A percentile compares a stretch with the other conserved stretches of the same genome.
phyloP scores from a whole-genome alignment of 768 basidiomycete species.

The Galerina sulciceps region DNA sequence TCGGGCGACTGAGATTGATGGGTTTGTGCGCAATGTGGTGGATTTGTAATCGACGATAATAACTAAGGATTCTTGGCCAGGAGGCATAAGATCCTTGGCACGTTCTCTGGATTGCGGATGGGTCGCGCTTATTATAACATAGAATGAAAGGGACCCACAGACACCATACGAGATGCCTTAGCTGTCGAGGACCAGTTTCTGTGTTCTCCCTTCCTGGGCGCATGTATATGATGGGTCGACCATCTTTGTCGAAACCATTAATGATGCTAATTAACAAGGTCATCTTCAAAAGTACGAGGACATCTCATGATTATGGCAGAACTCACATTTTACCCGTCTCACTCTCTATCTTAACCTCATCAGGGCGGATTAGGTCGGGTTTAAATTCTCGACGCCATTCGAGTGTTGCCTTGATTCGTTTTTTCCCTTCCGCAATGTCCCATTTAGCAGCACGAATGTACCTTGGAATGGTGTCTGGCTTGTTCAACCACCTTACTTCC shows the following conservation, averaged over 20 bases:
- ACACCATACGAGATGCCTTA: slow-evolving; percentile 86
- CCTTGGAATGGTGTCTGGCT: slow-evolving; percentile 67
- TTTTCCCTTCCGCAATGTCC: slow-evolving; percentile 77
- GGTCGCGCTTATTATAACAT: background rate
- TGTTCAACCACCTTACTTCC: slow-evolving; percentile 79
- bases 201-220: slow-evolving; percentile 89
- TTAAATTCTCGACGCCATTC: slow-evolving; percentile 88
- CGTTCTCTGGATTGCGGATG: slow-evolving; percentile 61
- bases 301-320: background rate
- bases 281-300: background rate
- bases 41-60: slow-evolving; percentile 88
- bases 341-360: slow-evolving; percentile 79
- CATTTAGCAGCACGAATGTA: slow-evolving; percentile 90
- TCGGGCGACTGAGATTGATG: slow-evolving; percentile 78
- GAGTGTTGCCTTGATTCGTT: slow-evolving; percentile 75
- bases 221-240: slow-evolving; percentile 89
- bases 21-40: slow-evolving; percentile 81
- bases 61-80: slow-evolving; percentile 79
- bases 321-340: slow-evolving; percentile 89
- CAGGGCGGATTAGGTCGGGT: slow-evolving; percentile 83
- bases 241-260: slow-evolving; percentile 85
- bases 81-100: slow-evolving; percentile 88
- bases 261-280: slow-evolving; percentile 57
- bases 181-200: slow-evolving; percentile 72
- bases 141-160: slow-evolving; percentile 57